phyloP scores from a whole-genome alignment of 73 alveolate species.

The Diophrys appendiculata region DNA sequence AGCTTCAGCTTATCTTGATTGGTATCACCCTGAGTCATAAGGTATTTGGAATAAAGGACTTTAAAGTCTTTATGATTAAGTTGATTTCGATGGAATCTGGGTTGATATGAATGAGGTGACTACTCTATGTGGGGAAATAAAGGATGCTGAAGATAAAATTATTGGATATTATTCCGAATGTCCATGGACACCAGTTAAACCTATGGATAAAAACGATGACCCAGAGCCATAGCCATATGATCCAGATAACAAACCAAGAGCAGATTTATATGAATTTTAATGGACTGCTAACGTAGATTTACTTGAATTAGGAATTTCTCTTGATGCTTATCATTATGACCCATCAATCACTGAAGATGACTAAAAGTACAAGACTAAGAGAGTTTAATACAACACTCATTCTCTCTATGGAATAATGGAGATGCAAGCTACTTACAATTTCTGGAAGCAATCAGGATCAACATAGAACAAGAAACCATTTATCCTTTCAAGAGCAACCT shows the following conservation, averaged over 20 bases:
- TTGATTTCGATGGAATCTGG: slow-evolving; percentile 96
- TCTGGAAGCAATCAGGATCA: slow-evolving; percentile 45
- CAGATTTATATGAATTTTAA: background rate
- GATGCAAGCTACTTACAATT: slow-evolving; percentile 76
- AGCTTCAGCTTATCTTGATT: slow-evolving; percentile 88
- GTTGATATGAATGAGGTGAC: slow-evolving; percentile 97
- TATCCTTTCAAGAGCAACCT: slow-evolving; percentile 88
- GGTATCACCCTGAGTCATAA: slow-evolving; percentile 65
- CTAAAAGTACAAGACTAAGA: background rate
- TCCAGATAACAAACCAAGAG: background rate
- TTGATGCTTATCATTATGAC: slow-evolving; percentile 21
- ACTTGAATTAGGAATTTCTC: background rate
- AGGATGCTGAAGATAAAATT: slow-evolving; percentile 25
- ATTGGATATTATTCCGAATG: slow-evolving; percentile 34
- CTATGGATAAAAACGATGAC: background rate
- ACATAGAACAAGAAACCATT: slow-evolving; percentile 75
- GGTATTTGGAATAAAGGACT: slow-evolving; percentile 86
- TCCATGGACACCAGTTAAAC: background rate
- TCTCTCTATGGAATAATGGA: slow-evolving; percentile 78
- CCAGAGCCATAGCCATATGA: background rate
- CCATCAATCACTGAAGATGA: background rate
- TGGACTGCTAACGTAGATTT: background rate
- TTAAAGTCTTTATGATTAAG: slow-evolving; percentile 47
- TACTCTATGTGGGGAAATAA: slow-evolving; percentile 69
- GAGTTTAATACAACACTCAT: slow-evolving; percentile 73